These are phyloP conservation scores for Schizosaccharomyces versatilis DNA, from an alignment of 1,139 yeast species.

Conservation along the genomic window DNA sequence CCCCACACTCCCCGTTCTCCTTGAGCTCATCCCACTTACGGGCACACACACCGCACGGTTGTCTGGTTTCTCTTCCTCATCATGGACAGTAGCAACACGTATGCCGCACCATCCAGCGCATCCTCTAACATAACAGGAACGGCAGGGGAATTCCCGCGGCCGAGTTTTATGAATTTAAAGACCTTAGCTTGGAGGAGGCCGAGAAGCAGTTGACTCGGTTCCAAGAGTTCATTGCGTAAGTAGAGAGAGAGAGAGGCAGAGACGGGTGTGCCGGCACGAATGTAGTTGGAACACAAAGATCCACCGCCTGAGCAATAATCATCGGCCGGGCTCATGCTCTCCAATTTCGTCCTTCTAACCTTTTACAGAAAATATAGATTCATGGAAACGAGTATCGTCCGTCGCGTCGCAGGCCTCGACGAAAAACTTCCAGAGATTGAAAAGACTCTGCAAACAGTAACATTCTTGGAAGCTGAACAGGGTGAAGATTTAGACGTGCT, in stretches of 20 bases:
- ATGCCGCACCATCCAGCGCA: too few relatives aligned
- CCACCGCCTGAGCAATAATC: not conserved
- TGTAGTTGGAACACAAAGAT: too few relatives aligned
- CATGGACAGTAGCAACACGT: too few relatives aligned
- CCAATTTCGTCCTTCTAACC: too few relatives aligned
- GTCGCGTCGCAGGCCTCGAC: conserved; percentile 43
- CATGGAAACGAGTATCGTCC: conserved; percentile 53
- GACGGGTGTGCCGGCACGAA: not conserved
- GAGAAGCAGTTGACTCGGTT: conserved; percentile 45
- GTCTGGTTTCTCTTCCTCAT: too few relatives aligned
- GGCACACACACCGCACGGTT: too few relatives aligned
- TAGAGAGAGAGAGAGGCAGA: too few relatives aligned
- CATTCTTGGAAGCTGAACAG: conserved; percentile 31
- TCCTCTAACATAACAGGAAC: not conserved
- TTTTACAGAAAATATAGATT: conserved; percentile 35
- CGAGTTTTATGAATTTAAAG: conserved; percentile 71
- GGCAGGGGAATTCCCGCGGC: conserved; percentile 83
- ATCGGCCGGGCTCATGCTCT: not conserved
- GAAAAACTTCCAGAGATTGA: conserved; percentile 74
- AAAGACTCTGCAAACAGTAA: conserved; percentile 56
- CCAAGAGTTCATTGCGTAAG: conserved; percentile 29
- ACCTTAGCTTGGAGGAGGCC: conserved; percentile 51
- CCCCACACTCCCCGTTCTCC: too few relatives aligned
- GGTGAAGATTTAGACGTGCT: conserved; percentile 25
- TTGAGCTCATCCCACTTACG: too few relatives aligned